Percentiles rank a stretch among this genome's conserved stretches.
Conservation (phyloP, 2,329 filamentous ascomycete genomes). For the Nemania serpens region DNA sequence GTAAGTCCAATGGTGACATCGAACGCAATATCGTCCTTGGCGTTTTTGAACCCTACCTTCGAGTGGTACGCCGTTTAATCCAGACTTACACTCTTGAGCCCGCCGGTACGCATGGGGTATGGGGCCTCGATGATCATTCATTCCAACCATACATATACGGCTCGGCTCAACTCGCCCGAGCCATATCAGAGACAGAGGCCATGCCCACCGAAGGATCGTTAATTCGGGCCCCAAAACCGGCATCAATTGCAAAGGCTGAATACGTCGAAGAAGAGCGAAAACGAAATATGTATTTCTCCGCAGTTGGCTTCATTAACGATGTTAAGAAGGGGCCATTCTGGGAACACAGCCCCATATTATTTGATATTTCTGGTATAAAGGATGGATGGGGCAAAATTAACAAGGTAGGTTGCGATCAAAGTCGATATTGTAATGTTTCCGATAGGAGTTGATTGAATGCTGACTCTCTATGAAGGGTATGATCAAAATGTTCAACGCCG, state of each 20-base stretch:
- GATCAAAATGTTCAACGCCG: constrained; percentile 99
- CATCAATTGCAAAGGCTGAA: constrained; percentile 67
- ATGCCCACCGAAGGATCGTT: constrained; percentile 82
- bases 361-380: constrained; percentile 88
- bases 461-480: constrained; percentile 67
- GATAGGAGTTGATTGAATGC: not conserved
- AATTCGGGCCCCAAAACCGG: constrained; percentile 70
- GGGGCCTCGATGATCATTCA: constrained; percentile 97
- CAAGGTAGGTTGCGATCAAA: constrained; percentile 59
- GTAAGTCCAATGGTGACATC: constrained; percentile 55
- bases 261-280: constrained; percentile 68
- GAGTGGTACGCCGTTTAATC: constrained; percentile 79
- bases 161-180: constrained; percentile 83
- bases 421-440: not conserved
- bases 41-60: constrained; percentile 77
- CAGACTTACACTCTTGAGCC: constrained; percentile 91
- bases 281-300: constrained; percentile 88
- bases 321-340: constrained; percentile 97
- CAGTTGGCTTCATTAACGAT: constrained; percentile 95
- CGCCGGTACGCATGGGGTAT: constrained; percentile 94
- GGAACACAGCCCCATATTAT: constrained; percentile 94
- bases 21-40: constrained; percentile 83
- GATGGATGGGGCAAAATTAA: constrained; percentile 99
- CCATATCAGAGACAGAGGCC: constrained; percentile 65
- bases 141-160: constrained; percentile 95